A percentile compares a stretch with the other conserved stretches of the same genome.
These are phyloP conservation scores for Pleurotus salmoneostramineus DNA, from an alignment of 768 basidiomycete genomes.

Conservation along the genomic window DNA sequence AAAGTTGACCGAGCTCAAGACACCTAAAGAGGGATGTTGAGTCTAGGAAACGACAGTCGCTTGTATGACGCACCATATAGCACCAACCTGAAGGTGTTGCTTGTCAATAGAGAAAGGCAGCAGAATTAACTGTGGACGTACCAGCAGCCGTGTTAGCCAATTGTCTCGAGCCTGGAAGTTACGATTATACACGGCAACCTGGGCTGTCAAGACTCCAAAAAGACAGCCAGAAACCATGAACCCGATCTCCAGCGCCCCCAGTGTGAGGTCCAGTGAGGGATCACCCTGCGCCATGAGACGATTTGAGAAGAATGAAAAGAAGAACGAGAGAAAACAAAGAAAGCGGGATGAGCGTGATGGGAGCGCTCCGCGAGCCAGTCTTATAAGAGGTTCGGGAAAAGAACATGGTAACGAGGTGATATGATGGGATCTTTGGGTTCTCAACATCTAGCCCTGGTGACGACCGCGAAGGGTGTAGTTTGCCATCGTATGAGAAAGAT, in stretches of 20 bases:
- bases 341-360: too few relatives aligned
- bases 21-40: background rate
- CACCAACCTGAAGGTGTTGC: background rate
- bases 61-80: background rate
- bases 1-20: conserved; percentile 3
- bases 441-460: too few relatives aligned
- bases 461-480: too few relatives aligned
- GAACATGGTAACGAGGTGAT: too few relatives aligned
- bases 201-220: background rate
- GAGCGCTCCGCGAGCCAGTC: too few relatives aligned
- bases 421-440: too few relatives aligned
- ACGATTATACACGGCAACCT: background rate
- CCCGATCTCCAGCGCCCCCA: background rate
- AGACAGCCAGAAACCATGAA: background rate
- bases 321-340: too few relatives aligned
- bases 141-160: background rate
- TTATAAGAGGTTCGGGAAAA: too few relatives aligned
- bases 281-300: too few relatives aligned
- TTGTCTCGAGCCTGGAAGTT: conserved; percentile 1
- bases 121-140: background rate
- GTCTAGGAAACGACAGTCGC: background rate
- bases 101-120: background rate
- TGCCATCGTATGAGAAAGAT: too few relatives aligned
- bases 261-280: background rate
- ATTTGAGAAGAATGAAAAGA: too few relatives aligned